Conservation (phyloP, 2,329 filamentous ascomycete species). For the Cytospora leucostoma region DNA sequence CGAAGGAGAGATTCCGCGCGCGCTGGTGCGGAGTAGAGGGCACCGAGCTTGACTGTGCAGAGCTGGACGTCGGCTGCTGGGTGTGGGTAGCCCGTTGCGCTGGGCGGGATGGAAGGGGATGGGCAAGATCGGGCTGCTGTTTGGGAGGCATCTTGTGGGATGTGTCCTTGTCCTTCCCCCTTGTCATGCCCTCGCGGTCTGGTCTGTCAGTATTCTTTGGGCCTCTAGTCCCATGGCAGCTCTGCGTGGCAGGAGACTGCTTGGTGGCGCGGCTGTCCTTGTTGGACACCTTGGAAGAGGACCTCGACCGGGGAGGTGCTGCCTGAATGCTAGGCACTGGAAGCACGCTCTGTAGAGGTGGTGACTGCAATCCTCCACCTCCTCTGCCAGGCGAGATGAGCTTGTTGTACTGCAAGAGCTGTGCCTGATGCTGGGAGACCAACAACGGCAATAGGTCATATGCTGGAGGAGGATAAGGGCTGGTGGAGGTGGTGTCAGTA, state of each 20-base stretch:
- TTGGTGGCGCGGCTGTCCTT: conserved; percentile 50
- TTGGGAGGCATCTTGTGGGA: conserved; percentile 53
- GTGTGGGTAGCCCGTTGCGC: conserved; percentile 20
- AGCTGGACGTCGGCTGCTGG: conserved; percentile 35
- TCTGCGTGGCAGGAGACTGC: conserved; percentile 48
- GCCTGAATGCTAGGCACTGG: conserved; percentile 59
- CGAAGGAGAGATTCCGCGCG: conserved; percentile 77
- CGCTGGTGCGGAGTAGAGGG: conserved; percentile 92
- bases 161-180: conserved; percentile 43
- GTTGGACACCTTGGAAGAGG: conserved; percentile 61
- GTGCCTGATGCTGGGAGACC: conserved; percentile 62
- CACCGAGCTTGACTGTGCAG: conserved; percentile 77
- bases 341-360: conserved; percentile 56
- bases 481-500: conserved; percentile 35
- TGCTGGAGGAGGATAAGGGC: conserved; percentile 40
- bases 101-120: conserved; percentile 29
- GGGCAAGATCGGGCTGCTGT: conserved; percentile 37
- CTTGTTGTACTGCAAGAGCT: conserved; percentile 66
- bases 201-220: conserved; percentile 58
- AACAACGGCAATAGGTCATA: conserved; percentile 59
- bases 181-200: conserved; percentile 63
- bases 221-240: conserved; percentile 67
- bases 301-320: conserved; percentile 57
- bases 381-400: conserved; percentile 59
- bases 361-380: conserved; percentile 56